Conservation (phyloP, 805 yeast genomes). For the Yueomyces sinensis region DNA sequence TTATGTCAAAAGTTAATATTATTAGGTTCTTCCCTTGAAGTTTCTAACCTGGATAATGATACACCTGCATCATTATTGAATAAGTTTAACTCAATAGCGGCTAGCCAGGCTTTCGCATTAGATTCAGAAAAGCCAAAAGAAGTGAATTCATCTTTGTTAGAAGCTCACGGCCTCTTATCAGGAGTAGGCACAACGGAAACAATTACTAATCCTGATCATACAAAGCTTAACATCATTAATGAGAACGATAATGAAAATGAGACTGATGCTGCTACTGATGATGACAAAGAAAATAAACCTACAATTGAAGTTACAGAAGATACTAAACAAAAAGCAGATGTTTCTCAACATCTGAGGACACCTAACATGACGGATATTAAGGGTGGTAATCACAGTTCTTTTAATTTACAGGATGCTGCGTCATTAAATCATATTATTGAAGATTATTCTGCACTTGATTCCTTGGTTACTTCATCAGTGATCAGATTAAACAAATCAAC, state of each 20-base stretch:
- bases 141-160: neutral
- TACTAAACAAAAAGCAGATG: neutral
- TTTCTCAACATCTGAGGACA: neutral
- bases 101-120: slow-evolving; percentile 1
- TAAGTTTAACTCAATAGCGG: slow-evolving; percentile 9
- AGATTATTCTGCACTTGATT: slow-evolving; percentile 13
- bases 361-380: neutral
- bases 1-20: slow-evolving; percentile 20
- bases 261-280: neutral
- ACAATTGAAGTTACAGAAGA: neutral
- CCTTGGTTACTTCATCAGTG: slow-evolving; percentile 18
- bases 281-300: neutral
- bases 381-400: neutral
- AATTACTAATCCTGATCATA: neutral
- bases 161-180: neutral
- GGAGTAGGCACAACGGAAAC: neutral
- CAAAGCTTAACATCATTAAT: neutral
- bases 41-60: slow-evolving; percentile 18
- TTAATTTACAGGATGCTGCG: slow-evolving; percentile 5
- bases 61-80: slow-evolving; percentile 20
- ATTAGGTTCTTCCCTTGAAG: slow-evolving; percentile 21
- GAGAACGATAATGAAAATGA: neutral
- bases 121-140: neutral
- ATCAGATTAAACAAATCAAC: slow-evolving; percentile 8
- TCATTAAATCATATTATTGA: slow-evolving; percentile 11